Base-by-base conservation (phyloP, 2,329 filamentous ascomycete genomes). In the Tolypocladium cylindrosporum region DNA sequence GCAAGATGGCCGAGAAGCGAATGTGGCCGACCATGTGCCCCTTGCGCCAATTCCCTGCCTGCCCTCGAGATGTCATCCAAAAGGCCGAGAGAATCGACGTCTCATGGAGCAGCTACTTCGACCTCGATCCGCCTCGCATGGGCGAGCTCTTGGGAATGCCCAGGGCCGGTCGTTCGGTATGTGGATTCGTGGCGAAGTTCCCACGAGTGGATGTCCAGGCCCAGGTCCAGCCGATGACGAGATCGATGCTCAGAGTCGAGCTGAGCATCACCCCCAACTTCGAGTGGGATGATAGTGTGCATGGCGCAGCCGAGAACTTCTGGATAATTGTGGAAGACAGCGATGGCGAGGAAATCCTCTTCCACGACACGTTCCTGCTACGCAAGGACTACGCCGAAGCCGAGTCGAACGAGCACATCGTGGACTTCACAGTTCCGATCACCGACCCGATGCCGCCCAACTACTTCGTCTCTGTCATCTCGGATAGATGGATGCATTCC, bases 1-100 rank as follows among this genome's bases (percentile, higher is more conserved):
- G 95, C 77, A 99, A 99, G 77, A 97, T 96, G 91, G 94, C 93
- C 0, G 94, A 99, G 77, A 96, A 96, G 79, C 84, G 95, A 55
- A 99, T 99, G 95, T 99, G 94, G 94, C 92, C 93, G 16, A 97
- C 93, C 7, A 99, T 97, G 94, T 90, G 91, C 42, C 94, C 95
- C 13, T 79, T 99, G 39, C 85, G 94, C 57, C 94, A 99, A 68
- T 99, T 99, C 69, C 84, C 88, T 4, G 77, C 78, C 43, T 96
- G 91, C 68, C 86, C 92, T 3, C 80, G 85, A 45, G 93, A 97
- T 59, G 90, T 97, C 56, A 78, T 97, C 54, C 86, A 90, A 64
- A 97, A 97, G 74, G 88, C 92, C 3, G 94, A 99, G 76, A 84
- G 92, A 64, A 96, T 97, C 61, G 92, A 97, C 64, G 92, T 97